Base-by-base conservation (phyloP, 1,284 basidiomycete genomes). In the Xanthoconium separans region DNA sequence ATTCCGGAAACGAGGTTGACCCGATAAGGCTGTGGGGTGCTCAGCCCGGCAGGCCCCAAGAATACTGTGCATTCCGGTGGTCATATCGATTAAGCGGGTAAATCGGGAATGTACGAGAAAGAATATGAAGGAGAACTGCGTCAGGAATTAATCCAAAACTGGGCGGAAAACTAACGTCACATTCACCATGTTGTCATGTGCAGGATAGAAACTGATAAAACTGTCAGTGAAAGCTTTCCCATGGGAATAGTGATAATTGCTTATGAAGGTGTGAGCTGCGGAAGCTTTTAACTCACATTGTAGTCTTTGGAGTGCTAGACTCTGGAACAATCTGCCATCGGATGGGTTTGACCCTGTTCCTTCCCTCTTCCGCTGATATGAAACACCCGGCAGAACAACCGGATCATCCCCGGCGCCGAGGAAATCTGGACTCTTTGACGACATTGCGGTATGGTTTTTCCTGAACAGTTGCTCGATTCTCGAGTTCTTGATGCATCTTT, bases 171-270 rank as follows among this genome's bases (percentile, higher is more conserved):
- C 31, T 51, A 42, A 54, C 43, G 51, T 44, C 46, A 59, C 40
- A 11, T 16, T 31, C 33, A 20, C 12, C 37, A 34, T 44, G 36
- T 51, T 31, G 16, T 39, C 42, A 39, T 39, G 30, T 24, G n/a
- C 13, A 40, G 42, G 48, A 41, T 24, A 24, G 51, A 60, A 51
- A 51, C 57, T 46, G 58, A 37, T 41, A 47, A 54, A 60, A 30
- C 46, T 58, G 51, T 18, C 45, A 44, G 8, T 22, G 37, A 44
- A 44, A 29, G 5, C 30, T 20, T 24, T 39, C 4, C 6, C 30
- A 29, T 29, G 27, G 46, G 50, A 46, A 44, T 41, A 6, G 24
- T 24, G n/a, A 34, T 16, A 41, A 42, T 36, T 34, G 29, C 30
- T 47, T n/a, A 36, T 40, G 39, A 40, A 41, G n/a, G 29, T 24